Conservation (phyloP, 2,329 filamentous ascomycete genomes). For the Coniochaeta ligniaria region DNA sequence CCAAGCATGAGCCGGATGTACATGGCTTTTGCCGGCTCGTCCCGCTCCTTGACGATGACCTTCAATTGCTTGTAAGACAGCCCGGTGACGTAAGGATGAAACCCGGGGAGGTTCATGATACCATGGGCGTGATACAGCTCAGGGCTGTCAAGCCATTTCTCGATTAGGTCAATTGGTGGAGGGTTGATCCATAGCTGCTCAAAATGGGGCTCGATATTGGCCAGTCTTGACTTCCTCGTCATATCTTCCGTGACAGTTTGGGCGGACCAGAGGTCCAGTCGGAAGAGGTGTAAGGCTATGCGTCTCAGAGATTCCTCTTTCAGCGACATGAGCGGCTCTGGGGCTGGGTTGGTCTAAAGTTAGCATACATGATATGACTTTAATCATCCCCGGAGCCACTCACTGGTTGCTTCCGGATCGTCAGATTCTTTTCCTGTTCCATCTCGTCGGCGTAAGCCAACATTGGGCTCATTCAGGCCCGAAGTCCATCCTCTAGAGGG, state of each 20-base stretch:
- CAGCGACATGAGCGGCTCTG: not conserved
- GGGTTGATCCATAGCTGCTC: not conserved
- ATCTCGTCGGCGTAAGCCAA: not conserved
- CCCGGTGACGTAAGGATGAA: not conserved
- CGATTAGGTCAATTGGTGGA: not conserved
- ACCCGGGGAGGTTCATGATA: not conserved
- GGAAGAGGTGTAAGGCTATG: not conserved
- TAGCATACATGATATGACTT: no score
- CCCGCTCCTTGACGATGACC: not conserved
- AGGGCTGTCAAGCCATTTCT: not conserved
- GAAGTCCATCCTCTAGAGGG: not conserved
- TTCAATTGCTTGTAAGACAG: not conserved
- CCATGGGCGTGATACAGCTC: not conserved
- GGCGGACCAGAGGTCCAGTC: not conserved
- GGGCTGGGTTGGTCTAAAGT: not conserved
- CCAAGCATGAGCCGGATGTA: not conserved
- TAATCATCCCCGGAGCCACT: not conserved
- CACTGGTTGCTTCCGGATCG: not conserved
- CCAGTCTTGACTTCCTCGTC: not conserved
- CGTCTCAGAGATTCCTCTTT: not conserved
- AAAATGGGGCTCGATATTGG: not conserved
- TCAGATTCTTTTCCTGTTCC: not conserved
- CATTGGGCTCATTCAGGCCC: not conserved
- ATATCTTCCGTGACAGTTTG: not conserved
- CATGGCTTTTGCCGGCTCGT: not conserved